Evolutionary conservation across 768 basidiomycete genomes (phyloP), one percentile per base, ranked within the genome.

Genomic region (Boletus eberwhitei): DNA sequence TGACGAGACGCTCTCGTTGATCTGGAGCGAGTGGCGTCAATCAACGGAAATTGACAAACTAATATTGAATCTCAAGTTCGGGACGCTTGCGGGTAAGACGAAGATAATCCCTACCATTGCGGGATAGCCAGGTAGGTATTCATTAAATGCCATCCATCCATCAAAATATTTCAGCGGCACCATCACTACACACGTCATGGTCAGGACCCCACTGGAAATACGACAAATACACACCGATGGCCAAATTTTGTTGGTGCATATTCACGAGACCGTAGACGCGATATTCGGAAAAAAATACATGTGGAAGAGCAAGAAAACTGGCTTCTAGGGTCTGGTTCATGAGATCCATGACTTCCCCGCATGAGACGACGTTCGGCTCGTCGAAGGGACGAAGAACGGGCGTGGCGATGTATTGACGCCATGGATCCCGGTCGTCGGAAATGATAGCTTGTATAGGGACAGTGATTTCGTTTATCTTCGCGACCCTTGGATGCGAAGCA

Each of bases 31-130:
- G 75, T 3, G 52, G 52, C 0, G 60, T 55, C 0, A 75, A 73
- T 8, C 74, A 24, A 0, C 72, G 73, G 36, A 77, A 74, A 53
- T 74, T 74, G 29, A 73, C 72, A 19, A 72, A 57, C 43, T 65
- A 8, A 34, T 34, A 34, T 34, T 13, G 13, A 13, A 34, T 34
- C 34, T 34, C 34, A 13, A 34, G 13, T 14, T 34, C 34, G 13
- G 13, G 14, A 14, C 34, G 13, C 34, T 13, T 13, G 34, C 34
- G 13, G 5, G 4, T 14, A 13, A 14, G 34, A 34, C 34, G 5
- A 13, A 34, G 13, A 34, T 34, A 0, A 34, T 37, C 19, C 0
- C 34, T 42, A 1, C 53, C 59, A 24, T 73, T 50, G 8, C 54
- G 62, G 4, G 47, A 48, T 36, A 40, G 8, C 41, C 58, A 41